Evolutionary conservation across 352 stramenopile genomes (phyloP), one percentile per base, ranked within the genome.

Genomic region (Lagenidium sp.): DNA sequence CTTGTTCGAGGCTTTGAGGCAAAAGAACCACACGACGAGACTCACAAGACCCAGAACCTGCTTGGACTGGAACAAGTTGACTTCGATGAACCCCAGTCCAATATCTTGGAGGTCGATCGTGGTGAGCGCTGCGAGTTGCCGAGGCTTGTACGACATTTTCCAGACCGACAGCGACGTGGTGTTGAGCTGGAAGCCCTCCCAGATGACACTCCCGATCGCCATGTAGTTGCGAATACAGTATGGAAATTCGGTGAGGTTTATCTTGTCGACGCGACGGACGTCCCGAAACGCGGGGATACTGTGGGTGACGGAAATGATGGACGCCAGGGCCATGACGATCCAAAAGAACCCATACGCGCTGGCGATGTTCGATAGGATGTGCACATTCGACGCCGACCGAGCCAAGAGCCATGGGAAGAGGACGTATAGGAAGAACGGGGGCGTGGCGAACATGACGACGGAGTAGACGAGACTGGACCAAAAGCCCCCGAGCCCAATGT

Each of bases 1-100:
- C 38, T 69, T 65, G 53, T 69, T 69, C 11, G 55, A 64, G 6
- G 60, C 60, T 41, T 69, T 69, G 47, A 69, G 47, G 39, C 55
- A 65, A 21, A 69, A 59, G 24, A 57, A 60, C 55, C 60, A 65
- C 29, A 65, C 22, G 11, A 55, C 19, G 10, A 69, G 46, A 6
- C 55, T 57, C 21, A 60, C 36, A 8, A 65, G 36, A 8, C 46
- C 20, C 19, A 60, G 22, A 4, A 39, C 47, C 29, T 65, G 55
- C 47, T 63, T 60, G 39, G 57, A 41, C 31, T 39, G 21, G 8
- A 59, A 56, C 4, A 58, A 19, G 29, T 64, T 57, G 7, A 67
- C 37, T 29, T 48, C 20, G 4, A 63, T 21, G 1, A 43, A 58
- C 16, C 57, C 57, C 18, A 67, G 23, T 3, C 54, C 54, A 20